Base-by-base conservation (phyloP, 306 rosid genomes). In the Ochetophila trinervis region DNA sequence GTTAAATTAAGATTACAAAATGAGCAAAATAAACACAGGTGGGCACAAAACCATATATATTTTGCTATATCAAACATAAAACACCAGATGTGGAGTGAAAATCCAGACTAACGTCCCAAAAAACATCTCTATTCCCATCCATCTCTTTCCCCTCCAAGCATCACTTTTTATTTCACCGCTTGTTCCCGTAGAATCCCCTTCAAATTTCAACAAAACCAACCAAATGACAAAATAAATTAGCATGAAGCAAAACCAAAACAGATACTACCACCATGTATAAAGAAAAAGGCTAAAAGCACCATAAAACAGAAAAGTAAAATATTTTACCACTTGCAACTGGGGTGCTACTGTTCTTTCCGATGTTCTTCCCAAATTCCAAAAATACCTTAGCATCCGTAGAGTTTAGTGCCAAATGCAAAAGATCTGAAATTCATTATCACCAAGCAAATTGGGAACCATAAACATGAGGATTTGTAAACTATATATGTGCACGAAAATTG, bases 331-430 rank as follows among this genome's bases (percentile, higher is more conserved):
- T 66, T n/a, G 80, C 13, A 36, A 18, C 15, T 0, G 86, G 47
- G 24, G 79, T 5, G 10, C 76, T 22, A 34, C 74, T 15, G 42
- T 22, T 44, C 23, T 36, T 79, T 5, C 61, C 65, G 23, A 42
- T 27, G 36, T 37, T 19, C 19, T 72, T 68, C 5, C 72, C 56
- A 47, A 11, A 36, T 2, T 68, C 92, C 69, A 64, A 57, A 73
- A 90, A 90, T 58, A 82, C 53, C 76, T 87, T 90, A 14, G 92
- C 93, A 0, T 79, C 81, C 0, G 61, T 6, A 6, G 95, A 91
- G 62, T 79, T 86, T 2, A 93, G 90, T 50, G 79, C 17, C 86
- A 91, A 78, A 59, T 88, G 90, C 76, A 91, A 66, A 58, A 91
- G 68, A 69, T 85, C 97, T 90, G 82, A 47, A n/a, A 81, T 55